Evolutionary conservation across 345 rosid genomes (phyloP).

Genomic region (Theobroma cacao): DNA sequence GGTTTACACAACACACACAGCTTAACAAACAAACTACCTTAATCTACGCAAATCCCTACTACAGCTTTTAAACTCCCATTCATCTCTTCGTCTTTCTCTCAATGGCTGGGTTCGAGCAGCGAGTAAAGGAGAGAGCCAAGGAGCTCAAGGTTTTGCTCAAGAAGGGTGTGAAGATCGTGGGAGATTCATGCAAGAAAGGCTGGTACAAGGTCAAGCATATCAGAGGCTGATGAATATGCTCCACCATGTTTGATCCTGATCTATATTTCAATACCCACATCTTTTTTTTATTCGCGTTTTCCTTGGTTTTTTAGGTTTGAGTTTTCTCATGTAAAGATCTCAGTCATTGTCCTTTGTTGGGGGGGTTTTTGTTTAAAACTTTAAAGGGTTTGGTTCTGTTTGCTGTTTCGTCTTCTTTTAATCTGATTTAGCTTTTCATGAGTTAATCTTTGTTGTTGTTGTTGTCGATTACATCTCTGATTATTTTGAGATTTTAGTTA

Average conservation of each 20-base stretch:
- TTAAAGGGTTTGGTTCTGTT: background rate
- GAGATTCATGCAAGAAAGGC: slow-evolving; percentile 82
- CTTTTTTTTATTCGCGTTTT: background rate
- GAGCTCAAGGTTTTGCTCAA: slow-evolving; percentile 59
- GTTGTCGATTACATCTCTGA: background rate
- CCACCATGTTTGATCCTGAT: background rate
- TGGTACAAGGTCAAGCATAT: slow-evolving; percentile 81
- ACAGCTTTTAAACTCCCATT: background rate
- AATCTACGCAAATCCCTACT: no score
- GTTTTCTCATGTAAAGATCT: slow-evolving; percentile 17
- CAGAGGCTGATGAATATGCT: slow-evolving; percentile 35
- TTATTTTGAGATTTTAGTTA: background rate
- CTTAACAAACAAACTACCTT: background rate
- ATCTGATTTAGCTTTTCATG: background rate
- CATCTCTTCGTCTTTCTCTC: background rate
- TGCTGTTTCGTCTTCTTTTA: background rate
- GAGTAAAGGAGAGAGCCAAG: slow-evolving; percentile 74
- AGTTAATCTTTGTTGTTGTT: background rate
- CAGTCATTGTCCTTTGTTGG: background rate
- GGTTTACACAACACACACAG: background rate
- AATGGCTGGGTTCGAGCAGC: slow-evolving; percentile 76
- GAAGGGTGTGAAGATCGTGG: slow-evolving; percentile 73
- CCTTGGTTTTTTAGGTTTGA: slow-evolving; percentile 7
- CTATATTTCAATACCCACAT: background rate
- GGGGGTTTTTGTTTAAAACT: background rate